Evolutionary conservation across 2,329 filamentous ascomycete genomes (phyloP), one percentile per base, ranked within the genome.

Genomic region (Pseudocercospora musae): DNA sequence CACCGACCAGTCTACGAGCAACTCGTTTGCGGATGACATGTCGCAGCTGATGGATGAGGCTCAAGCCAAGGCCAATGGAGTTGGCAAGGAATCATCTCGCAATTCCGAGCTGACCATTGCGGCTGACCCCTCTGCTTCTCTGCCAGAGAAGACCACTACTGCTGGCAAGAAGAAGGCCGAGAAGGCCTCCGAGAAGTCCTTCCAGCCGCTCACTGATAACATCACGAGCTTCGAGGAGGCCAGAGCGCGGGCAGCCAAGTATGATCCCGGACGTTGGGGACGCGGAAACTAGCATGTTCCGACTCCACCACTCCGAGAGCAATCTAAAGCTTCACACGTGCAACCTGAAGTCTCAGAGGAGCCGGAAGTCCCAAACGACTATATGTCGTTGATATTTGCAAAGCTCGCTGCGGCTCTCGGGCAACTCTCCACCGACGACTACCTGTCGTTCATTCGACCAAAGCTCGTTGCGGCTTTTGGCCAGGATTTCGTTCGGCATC

Each of bases 161-260:
- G 15, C 21, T 15, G 25, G 25, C 25, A 52, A 52, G 58, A 27
- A 40, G 11, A 60, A 60, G 42, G 27, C 40, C 42, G 52, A 33
- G 8, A 60, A 60, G 52, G 48, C 13, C 23, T 52, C 29, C 18
- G 52, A 60, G 5, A 37, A 49, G 37, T 25, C 52, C 21, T 9
- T 37, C 18, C 52, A 40, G n/a, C 52, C 37, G 58, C 53, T 60
- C 29, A 15, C 37, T 42, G 58, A 60, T 49, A 46, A 37, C 27
- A n/a, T 40, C 4, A 42, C 11, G 2, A 50, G 25, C 52, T 60
- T 29, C 40, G 58, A 60, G 23, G 58, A 60, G 52, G 33, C 33
- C 29, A 52, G 52, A 8, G 52, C 40, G 37, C 52, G 42, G 33
- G 23, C 37, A 7, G 10, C 13, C 15, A 25, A 13, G 29, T 46